Conservation (phyloP, 805 yeast genomes). For the Wickerhamomyces mucosus region DNA sequence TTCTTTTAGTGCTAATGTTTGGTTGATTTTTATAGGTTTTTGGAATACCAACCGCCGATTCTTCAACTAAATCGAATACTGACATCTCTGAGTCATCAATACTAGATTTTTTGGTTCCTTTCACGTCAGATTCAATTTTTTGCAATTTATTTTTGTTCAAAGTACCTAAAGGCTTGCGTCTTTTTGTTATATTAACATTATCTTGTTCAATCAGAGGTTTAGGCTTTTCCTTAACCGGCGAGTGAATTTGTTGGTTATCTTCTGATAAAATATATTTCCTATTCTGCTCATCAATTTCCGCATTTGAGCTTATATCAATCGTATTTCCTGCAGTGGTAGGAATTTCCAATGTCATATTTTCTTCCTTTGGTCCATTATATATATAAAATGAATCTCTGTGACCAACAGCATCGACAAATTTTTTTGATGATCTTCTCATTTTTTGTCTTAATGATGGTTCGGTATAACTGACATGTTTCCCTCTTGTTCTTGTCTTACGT, state of each 20-base stretch:
- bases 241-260: no score
- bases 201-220: slow-evolving; percentile 13
- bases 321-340: no score
- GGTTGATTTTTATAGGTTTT: slow-evolving; percentile 19
- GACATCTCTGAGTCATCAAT: slow-evolving; percentile 16
- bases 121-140: slow-evolving; percentile 4
- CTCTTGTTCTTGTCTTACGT: slow-evolving; percentile 39
- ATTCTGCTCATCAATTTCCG: slow-evolving; percentile 5
- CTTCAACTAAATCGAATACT: slow-evolving; percentile 22
- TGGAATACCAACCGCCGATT: slow-evolving; percentile 19
- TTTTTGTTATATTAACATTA: slow-evolving; percentile 17
- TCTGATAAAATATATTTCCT: no score
- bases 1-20: slow-evolving; percentile 11
- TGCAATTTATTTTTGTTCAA: slow-evolving; percentile 13
- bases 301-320: no score
- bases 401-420: slow-evolving; percentile 50
- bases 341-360: no score
- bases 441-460: slow-evolving; percentile 59
- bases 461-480: slow-evolving; percentile 54
- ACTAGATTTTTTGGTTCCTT: slow-evolving; percentile 5
- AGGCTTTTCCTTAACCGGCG: slow-evolving; percentile 6
- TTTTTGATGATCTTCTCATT: slow-evolving; percentile 56
- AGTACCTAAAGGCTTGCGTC: slow-evolving; percentile 17
- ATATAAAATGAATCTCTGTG: slow-evolving; percentile 8
- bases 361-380: no score